Evolutionary conservation across 805 yeast genomes (phyloP).

Genomic region (Candida adriatica): DNA sequence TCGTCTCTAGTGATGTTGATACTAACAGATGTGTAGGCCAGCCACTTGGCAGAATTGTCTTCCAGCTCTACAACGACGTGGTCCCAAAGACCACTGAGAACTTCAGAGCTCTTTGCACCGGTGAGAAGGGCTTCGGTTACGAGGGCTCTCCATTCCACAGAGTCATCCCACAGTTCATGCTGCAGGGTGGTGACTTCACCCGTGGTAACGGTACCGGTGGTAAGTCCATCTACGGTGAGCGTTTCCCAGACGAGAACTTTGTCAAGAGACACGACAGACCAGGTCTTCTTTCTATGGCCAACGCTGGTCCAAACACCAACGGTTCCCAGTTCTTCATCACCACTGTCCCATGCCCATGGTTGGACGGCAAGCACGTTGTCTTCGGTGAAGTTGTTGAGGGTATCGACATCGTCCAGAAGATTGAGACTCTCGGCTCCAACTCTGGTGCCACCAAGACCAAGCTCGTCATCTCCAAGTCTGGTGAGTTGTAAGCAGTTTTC

Average conservation of each 20-base stretch:
- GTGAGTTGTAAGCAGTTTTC: slow-evolving; percentile 30
- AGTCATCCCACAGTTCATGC: slow-evolving; percentile 95
- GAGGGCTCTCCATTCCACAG: slow-evolving; percentile 90
- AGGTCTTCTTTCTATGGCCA: slow-evolving; percentile 91
- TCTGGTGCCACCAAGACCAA: slow-evolving; percentile 66
- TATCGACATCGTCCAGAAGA: slow-evolving; percentile 74
- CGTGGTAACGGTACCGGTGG: slow-evolving; percentile 97
- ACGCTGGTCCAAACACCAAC: slow-evolving; percentile 97
- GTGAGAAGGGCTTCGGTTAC: slow-evolving; percentile 96
- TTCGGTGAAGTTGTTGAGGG: slow-evolving; percentile 91
- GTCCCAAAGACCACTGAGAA: slow-evolving; percentile 95
- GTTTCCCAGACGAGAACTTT: slow-evolving; percentile 76
- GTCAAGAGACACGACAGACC: slow-evolving; percentile 67
- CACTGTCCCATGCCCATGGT: slow-evolving; percentile 81
- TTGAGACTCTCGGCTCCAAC: slow-evolving; percentile 71
- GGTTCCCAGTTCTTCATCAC: slow-evolving; percentile 97
- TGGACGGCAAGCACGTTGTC: slow-evolving; percentile 92
- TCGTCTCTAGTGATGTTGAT: too few species aligned
- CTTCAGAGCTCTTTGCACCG: slow-evolving; percentile 92
- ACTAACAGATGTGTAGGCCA: slow-evolving; percentile 31
- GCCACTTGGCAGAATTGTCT: slow-evolving; percentile 75
- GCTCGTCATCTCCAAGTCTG: slow-evolving; percentile 55
- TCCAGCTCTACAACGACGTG: slow-evolving; percentile 83
- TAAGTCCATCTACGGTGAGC: slow-evolving; percentile 77
- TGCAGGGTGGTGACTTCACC: slow-evolving; percentile 96